Evolutionary conservation across 2,329 filamentous ascomycete genomes (phyloP), one percentile per base, ranked within the genome.

Genomic region (Fusarium sublunatum): DNA sequence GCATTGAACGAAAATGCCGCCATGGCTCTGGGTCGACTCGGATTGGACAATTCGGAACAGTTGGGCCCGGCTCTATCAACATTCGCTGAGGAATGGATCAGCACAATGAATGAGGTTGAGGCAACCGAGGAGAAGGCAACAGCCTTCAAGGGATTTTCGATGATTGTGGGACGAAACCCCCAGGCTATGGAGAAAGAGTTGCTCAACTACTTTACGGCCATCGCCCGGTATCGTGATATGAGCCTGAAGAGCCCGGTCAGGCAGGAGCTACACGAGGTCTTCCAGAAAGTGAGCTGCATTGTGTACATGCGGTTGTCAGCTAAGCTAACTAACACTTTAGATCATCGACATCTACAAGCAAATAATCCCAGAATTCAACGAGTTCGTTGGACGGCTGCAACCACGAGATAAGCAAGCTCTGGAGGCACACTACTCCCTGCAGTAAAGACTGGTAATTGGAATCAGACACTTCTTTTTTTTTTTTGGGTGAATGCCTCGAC

Each of bases 91-190:
- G 86, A 91, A 32, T 98, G 97, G 79, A 78, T 99, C 50, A 83
- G 82, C 47, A 87, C 89, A 3, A 96, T 99, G 85, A 86, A 87
- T 58, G 91, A 92, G 63, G 90, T 98, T 29, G 90, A 92, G 48
- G 89, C 91, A 71, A 94, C 92, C 3, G 91, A 96, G 59, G 95
- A 99, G 78, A 99, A 99, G 79, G 92, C 91, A 1, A 93, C 93
- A 25, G 94, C 95, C 0, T 92, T 98, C 75, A 88, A 92, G 70
- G 95, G 95, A 0, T 97, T 99, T 78, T 91, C 91, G 51, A 84
- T 90, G 67, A 85, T 96, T 43, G 91, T 98, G 4, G 85, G 91
- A 61, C 87, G 88, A 72, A 98, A 98, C 71, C 95, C 95, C 1
- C 87, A 93, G 73, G 92, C 93, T 2, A 94, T 99, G 87, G 95